A percentile compares a stretch with the other conserved stretches of the same genome.
Conservation (phyloP, 2,329 filamentous ascomycete species). For the Hymenoscyphus albidus region DNA sequence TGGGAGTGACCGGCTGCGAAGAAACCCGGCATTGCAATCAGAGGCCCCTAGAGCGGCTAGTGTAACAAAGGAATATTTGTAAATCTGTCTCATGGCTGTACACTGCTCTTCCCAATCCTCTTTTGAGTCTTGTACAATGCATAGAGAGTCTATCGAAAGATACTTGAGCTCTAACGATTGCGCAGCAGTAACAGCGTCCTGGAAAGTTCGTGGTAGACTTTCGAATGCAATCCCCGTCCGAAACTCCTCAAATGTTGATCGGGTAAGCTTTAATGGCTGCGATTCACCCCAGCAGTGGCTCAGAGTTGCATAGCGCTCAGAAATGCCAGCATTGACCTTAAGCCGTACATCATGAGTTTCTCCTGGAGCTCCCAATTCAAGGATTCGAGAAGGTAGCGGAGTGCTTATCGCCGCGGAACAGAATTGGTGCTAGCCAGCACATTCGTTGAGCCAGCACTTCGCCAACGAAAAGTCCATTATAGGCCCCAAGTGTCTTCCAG, state of each 20-base stretch:
- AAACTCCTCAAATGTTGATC: neutral
- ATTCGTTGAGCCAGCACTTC: too few species aligned
- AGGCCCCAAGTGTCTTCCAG: too few species aligned
- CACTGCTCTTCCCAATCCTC: neutral
- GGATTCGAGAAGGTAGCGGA: too few species aligned
- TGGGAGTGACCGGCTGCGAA: neutral
- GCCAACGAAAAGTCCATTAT: too few species aligned
- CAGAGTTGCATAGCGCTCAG: neutral
- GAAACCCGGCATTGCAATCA: neutral
- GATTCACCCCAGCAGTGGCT: neutral
- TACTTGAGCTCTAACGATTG: neutral
- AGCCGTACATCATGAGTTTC: neutral
- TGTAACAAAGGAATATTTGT: neutral
- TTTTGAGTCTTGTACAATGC: neutral
- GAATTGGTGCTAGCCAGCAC: too few species aligned
- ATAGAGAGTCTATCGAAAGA: constrained; percentile 1
- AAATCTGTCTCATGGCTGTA: neutral
- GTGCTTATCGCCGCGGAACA: too few species aligned
- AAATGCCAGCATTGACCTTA: neutral
- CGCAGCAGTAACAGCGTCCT: too few species aligned
- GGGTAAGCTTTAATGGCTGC: neutral
- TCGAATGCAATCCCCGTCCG: neutral
- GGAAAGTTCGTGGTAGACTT: neutral
- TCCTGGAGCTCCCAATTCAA: too few species aligned
- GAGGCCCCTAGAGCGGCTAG: neutral